Evolutionary conservation across 768 basidiomycete genomes (phyloP).

Genomic region (Calocybe gangraenosa): DNA sequence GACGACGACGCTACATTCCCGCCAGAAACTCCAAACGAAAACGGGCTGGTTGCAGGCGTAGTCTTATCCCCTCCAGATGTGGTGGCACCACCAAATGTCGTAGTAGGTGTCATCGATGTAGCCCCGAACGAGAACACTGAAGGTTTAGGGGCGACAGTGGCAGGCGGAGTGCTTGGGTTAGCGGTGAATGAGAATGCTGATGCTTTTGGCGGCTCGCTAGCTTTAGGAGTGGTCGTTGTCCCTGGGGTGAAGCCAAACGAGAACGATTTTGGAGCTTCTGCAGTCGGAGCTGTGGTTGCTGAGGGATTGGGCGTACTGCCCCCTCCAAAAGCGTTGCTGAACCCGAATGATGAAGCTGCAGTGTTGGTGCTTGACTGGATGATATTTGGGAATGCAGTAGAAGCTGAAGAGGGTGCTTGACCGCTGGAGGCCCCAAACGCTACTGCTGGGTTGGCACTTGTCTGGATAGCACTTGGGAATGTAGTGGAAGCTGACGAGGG

Average conservation of each 20-base stretch:
- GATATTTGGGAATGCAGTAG: no score
- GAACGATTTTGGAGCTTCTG: not conserved
- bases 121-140: constrained; percentile 4
- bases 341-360: constrained; percentile 3
- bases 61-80: not conserved
- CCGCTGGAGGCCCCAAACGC: no score
- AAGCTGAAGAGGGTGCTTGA: no score
- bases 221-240: constrained; percentile 5
- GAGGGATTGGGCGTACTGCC: constrained; percentile 1
- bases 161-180: not conserved
- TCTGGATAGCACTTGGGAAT: not conserved
- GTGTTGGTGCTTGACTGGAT: not conserved
- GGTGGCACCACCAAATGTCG: constrained; percentile 1
- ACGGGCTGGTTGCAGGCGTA: constrained; percentile 6
- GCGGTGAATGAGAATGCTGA: constrained; percentile 1
- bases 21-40: constrained; percentile 13
- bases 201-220: constrained; percentile 15
- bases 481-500: no score
- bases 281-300: not conserved
- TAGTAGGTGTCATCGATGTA: constrained; percentile 5
- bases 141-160: not conserved
- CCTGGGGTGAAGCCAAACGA: not conserved
- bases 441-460: not conserved
- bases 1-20: constrained; percentile 6
- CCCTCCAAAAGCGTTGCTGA: constrained; percentile 6